Evolutionary conservation across 2,329 filamentous ascomycete species (phyloP).

Genomic region (Whalleya microplaca): DNA sequence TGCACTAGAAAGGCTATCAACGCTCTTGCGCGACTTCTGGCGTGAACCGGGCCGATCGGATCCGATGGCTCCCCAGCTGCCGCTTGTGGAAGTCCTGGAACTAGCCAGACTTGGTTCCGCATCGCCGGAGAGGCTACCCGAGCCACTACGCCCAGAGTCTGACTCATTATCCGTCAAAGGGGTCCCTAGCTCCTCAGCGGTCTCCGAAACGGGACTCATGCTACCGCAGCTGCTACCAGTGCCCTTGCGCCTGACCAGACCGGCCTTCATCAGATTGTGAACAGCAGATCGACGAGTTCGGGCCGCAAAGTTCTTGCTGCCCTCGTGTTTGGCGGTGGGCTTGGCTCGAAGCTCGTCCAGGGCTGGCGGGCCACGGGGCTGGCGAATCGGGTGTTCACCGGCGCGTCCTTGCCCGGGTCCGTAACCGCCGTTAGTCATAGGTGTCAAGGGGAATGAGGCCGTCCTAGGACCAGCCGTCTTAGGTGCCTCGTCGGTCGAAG

Average conservation of each 20-base stretch:
- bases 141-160: slow-evolving; percentile 71
- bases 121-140: slow-evolving; percentile 79
- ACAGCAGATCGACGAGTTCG: slow-evolving; percentile 91
- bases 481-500: slow-evolving; percentile 48
- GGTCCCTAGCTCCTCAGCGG: slow-evolving; percentile 67
- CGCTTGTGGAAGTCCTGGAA: slow-evolving; percentile 76
- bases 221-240: slow-evolving; percentile 74
- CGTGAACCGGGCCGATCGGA: slow-evolving; percentile 78
- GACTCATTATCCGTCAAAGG: slow-evolving; percentile 75
- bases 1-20: slow-evolving; percentile 68
- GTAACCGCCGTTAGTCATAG: slow-evolving; percentile 76
- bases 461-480: slow-evolving; percentile 76
- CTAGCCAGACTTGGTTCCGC: slow-evolving; percentile 70
- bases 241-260: slow-evolving; percentile 80
- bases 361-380: slow-evolving; percentile 88
- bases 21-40: slow-evolving; percentile 66
- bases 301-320: slow-evolving; percentile 95
- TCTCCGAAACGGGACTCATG: slow-evolving; percentile 89
- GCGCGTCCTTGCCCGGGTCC: slow-evolving; percentile 91
- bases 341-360: slow-evolving; percentile 89
- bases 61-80: slow-evolving; percentile 77
- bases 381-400: slow-evolving; percentile 90
- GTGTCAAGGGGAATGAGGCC: slow-evolving; percentile 77
- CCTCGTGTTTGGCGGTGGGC: slow-evolving; percentile 90
- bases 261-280: slow-evolving; percentile 87